phyloP scores from a whole-genome alignment of 2,329 filamentous ascomycete species.

The Pseudonectria buxi region DNA sequence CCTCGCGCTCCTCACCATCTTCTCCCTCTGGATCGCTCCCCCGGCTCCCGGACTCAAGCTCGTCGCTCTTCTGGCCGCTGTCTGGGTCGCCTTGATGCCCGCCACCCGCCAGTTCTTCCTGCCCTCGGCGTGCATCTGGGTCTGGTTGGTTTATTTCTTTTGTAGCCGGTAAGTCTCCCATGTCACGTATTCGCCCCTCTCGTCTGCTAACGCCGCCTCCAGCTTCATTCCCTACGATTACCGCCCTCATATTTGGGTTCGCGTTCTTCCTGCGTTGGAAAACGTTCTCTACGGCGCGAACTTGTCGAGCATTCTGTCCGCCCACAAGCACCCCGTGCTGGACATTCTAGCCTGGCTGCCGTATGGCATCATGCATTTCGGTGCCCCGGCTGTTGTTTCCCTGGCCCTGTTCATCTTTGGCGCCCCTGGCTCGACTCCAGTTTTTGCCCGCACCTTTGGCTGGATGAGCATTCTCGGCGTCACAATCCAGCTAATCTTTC shows the following conservation, averaged over 20 bases:
- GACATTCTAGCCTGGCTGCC: slow-evolving; percentile 90
- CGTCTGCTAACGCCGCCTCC: slow-evolving; percentile 6
- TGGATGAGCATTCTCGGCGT: slow-evolving; percentile 90
- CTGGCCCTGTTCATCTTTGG: slow-evolving; percentile 79
- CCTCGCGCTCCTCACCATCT: slow-evolving; percentile 67
- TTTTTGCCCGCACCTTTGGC: slow-evolving; percentile 81
- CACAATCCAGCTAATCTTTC: slow-evolving; percentile 80
- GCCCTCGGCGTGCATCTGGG: slow-evolving; percentile 76
- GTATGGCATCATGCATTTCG: slow-evolving; percentile 88
- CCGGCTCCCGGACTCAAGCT: slow-evolving; percentile 75
- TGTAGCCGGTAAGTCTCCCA: slow-evolving; percentile 88
- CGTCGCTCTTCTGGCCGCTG: slow-evolving; percentile 58
- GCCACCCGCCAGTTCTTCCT: slow-evolving; percentile 86
- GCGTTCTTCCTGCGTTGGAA: slow-evolving; percentile 86
- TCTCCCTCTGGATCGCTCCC: slow-evolving; percentile 77
- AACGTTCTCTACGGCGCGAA: slow-evolving; percentile 96
- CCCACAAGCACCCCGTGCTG: slow-evolving; percentile 74
- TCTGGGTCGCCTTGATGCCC: slow-evolving; percentile 69
- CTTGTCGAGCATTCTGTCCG: slow-evolving; percentile 89
- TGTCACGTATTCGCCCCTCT: slow-evolving; percentile 20
- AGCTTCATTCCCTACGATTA: slow-evolving; percentile 88
- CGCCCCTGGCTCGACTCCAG: slow-evolving; percentile 75
- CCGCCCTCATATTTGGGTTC: slow-evolving; percentile 90
- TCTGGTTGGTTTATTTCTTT: slow-evolving; percentile 88
- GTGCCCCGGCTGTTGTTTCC: slow-evolving; percentile 73